Base-by-base conservation (phyloP, 2,329 filamentous ascomycete genomes). In the Herpomyces periplanetae region DNA sequence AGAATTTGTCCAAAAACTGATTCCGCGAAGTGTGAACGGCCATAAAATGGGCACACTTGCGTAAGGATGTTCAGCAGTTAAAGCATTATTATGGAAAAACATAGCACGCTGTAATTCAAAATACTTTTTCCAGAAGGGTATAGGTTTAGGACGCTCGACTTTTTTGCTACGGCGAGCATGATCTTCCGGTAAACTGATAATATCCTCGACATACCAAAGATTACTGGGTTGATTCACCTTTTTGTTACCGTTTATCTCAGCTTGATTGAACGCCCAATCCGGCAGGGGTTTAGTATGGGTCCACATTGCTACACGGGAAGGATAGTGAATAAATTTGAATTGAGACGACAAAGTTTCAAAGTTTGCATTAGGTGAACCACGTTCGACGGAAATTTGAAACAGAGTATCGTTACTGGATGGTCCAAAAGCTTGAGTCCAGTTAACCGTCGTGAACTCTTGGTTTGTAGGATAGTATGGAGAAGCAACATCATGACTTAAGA, bases 191-290 rank as follows among this genome's bases (percentile, higher is more conserved):
- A 91, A 42, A 5, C 61, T 71, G n/a, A 66, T 54, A 20, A 91
- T 65, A 26, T 85, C 68, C 31, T 96, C 80, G 7, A 73, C 63
- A 29, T 64, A 61, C 80, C 80, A 96, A 25, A 87, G 50, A 36
- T 96, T 96, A 36, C 69, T 87, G 34, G 63, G 60, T 25, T 75
- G 65, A 11, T 58, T 48, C 20, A 84, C 45, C 35, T 87, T 84
- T 53, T 96, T 96, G 49, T 96, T 96, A 24, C 80, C 80, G 39
- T 96, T 96, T 46, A 96, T 88, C 38, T 96, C 80, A 33, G 85
- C 75, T 40, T 96, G 80, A 39, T 84, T 80, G 45, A 65, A 75
- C 11, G 52, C 80, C 80, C 80, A 96, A 3, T 96, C 80, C 3
- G 80, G 80, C n/a, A 96, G 54, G 19, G 80, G 68, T 23, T 59